Evolutionary conservation across 2,329 filamentous ascomycete species (phyloP), one percentile per base, ranked within the genome.

Genomic region (Fonsecaea erecta): DNA sequence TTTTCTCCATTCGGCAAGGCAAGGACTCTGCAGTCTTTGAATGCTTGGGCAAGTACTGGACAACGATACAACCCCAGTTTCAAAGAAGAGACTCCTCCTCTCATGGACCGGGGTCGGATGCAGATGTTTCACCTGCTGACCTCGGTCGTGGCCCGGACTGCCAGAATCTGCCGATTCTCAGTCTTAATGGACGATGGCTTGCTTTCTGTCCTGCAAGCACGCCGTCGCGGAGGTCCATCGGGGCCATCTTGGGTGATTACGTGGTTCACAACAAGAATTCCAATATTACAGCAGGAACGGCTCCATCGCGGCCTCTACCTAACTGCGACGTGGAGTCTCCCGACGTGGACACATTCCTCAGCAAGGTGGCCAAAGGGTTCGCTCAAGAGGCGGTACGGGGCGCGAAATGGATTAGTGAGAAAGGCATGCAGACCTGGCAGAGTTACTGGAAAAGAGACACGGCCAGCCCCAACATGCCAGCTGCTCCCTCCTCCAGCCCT

Each of bases 21-120:
- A 70, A 69, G 14, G 64, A 66, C 16, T 63, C 67, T 11, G 69
- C 67, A 34, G 65, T 68, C 14, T 89, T 87, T 73, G 80, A 82
- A 64, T 97, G 93, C 72, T 82, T 95, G 62, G 93, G 90, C 21
- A 99, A 99, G 78, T 80, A 96, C 18, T 99, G 95, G 95, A 97
- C 95, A 0, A 89, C 88, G 52, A 81, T 97, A 30, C 91, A 95
- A 74, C 85, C 75, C 14, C 75, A 74, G 51, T 75, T 79, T 58
- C 68, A 72, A 30, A 76, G 80, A 54, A 76, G 80, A 64, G 78
- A 81, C 63, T 83, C 81, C 12, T 77, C 76, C 12, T 60, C 57
- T 40, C 82, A 81, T 21, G 81, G 79, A 12, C 78, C 73, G 60
- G 80, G 79, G 26, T 79, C 80, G 16, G 80, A 81, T 63, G 74